These are phyloP conservation scores for Cyberlindnera maritima DNA, from an alignment of 805 yeast genomes.

Conservation along the genomic window DNA sequence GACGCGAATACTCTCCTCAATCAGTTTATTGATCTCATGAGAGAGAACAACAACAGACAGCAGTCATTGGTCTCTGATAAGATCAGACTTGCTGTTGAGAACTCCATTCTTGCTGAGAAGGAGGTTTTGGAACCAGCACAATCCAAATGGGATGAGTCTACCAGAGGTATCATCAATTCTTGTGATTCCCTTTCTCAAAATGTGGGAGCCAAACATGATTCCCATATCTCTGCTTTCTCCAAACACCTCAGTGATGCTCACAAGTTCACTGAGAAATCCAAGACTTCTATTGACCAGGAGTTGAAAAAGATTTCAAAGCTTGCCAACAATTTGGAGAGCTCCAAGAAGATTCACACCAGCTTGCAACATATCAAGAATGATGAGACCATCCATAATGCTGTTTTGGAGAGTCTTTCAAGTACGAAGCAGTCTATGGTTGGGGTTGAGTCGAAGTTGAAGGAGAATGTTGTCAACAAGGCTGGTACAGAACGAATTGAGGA, in stretches of 20 bases:
- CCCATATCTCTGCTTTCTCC: conserved; percentile 9
- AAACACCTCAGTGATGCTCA: conserved; percentile 17
- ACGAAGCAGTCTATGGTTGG: conserved; percentile 3
- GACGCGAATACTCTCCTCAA: conserved; percentile 22
- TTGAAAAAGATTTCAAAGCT: conserved; percentile 13
- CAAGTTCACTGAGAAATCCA: conserved; percentile 15
- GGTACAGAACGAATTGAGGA: conserved; percentile 17
- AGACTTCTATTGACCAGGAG: conserved; percentile 19
- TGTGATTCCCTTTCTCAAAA: conserved; percentile 19
- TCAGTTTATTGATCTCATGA: conserved; percentile 21
- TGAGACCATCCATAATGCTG: not conserved
- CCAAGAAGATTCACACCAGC: conserved; percentile 4
- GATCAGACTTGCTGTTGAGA: conserved; percentile 17
- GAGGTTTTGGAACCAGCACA: conserved; percentile 14
- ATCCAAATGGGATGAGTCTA: conserved; percentile 22
- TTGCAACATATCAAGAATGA: conserved; percentile 8
- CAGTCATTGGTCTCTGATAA: conserved; percentile 15
- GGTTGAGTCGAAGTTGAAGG: not conserved
- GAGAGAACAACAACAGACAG: conserved; percentile 20
- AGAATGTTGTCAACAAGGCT: conserved; percentile 13
- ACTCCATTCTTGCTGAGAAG: conserved; percentile 20
- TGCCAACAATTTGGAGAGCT: conserved; percentile 7
- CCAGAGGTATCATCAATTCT: conserved; percentile 21
- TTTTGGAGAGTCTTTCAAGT: not conserved
- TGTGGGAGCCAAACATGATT: conserved; percentile 11